Evolutionary conservation across 176 grass and related monocot species (phyloP).

Genomic region (Pharus latifolius): DNA sequence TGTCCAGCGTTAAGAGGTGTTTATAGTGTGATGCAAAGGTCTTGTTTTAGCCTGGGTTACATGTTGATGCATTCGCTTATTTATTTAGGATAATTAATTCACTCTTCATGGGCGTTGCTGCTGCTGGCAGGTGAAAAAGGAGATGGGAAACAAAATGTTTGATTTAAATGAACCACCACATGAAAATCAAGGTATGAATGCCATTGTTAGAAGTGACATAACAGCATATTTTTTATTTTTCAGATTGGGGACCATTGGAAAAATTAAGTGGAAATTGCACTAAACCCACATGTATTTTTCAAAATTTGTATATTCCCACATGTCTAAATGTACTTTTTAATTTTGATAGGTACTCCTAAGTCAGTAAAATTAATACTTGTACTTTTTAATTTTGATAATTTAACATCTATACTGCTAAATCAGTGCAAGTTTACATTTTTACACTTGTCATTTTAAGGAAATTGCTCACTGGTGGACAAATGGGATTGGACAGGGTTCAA

Average conservation of each 20-base stretch:
- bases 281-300: background rate
- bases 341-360: background rate
- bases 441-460: too few species aligned
- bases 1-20: background rate
- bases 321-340: background rate
- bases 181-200: conserved; percentile 7
- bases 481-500: background rate
- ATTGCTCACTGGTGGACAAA: background rate
- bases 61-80: background rate
- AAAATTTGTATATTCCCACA: background rate
- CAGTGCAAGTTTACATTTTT: too few species aligned
- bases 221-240: background rate
- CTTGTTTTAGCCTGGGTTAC: background rate
- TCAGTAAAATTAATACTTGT: background rate
- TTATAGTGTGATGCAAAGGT: background rate
- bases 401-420: too few species aligned
- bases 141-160: background rate
- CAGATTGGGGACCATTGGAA: background rate
- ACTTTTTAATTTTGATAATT: background rate
- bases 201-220: background rate
- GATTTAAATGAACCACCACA: conserved; percentile 22
- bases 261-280: background rate
- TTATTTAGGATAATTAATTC: background rate
- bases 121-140: conserved; percentile 12
- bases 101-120: background rate